Conservation (phyloP, 345 rosid genomes). For the Lepidium sativum region DNA sequence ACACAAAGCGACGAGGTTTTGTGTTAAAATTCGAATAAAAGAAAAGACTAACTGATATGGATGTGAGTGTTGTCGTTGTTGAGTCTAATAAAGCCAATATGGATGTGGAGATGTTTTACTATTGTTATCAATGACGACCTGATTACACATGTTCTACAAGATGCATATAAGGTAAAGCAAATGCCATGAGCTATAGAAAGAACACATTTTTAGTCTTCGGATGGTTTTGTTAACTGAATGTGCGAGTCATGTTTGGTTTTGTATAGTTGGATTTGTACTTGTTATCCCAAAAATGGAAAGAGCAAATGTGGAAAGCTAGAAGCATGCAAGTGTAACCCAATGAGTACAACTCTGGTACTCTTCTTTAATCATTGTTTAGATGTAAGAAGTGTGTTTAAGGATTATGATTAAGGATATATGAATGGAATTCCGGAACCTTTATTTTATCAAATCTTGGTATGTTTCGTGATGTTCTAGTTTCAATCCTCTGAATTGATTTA, state of each 20-base stretch:
- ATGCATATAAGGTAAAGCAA: constrained; percentile 72
- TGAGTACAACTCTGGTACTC: constrained; percentile 83
- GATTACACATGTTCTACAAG: constrained; percentile 95
- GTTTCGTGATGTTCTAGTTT: too few relatives aligned
- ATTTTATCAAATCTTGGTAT: too few relatives aligned
- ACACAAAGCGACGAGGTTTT: too few relatives aligned
- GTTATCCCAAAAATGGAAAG: constrained; percentile 92
- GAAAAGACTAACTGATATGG: too few relatives aligned
- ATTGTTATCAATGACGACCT: constrained; percentile 85
- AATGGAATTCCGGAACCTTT: too few relatives aligned
- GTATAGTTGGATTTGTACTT: constrained; percentile 78
- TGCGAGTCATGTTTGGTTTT: constrained; percentile 12
- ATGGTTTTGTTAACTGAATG: background rate
- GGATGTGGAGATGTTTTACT: too few relatives aligned
- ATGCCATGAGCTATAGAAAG: background rate
- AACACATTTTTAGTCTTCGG: background rate
- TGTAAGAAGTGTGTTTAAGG: constrained; percentile 1
- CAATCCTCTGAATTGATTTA: too few relatives aligned
- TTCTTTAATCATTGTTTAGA: background rate
- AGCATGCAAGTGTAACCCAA: constrained; percentile 87
- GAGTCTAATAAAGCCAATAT: too few relatives aligned
- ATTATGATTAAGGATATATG: background rate
- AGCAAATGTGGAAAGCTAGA: constrained; percentile 81
- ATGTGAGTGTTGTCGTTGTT: too few relatives aligned
- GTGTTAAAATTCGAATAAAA: too few relatives aligned